A percentile compares a stretch with the other conserved stretches of the same genome.
Conservation (phyloP, 371 early-diverging fungal genomes). For the Mucor irregularis region DNA sequence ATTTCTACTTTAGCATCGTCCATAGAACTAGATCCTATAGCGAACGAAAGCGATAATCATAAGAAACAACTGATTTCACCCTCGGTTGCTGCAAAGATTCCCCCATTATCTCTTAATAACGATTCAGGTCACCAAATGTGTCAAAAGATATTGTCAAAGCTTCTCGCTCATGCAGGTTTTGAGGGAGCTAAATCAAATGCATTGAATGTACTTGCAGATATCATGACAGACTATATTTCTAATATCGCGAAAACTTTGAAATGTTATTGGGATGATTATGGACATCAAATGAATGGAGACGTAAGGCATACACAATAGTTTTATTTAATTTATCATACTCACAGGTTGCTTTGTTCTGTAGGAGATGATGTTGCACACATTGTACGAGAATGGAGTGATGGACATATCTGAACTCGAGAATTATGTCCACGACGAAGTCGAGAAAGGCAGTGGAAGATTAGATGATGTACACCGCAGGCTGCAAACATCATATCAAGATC, state of each 20-base stretch:
- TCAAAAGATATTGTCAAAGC: constrained; percentile 61
- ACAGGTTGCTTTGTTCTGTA: constrained; percentile 16
- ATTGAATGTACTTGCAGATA: constrained; percentile 75
- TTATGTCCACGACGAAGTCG: constrained; percentile 79
- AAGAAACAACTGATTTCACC: neutral
- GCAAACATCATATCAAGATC: constrained; percentile 64
- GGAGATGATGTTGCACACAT: constrained; percentile 82
- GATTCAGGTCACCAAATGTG: constrained; percentile 63
- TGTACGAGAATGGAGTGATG: constrained; percentile 81
- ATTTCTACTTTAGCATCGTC: constrained; percentile 33
- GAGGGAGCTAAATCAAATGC: constrained; percentile 73
- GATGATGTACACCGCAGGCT: constrained; percentile 75
- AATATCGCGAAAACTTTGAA: constrained; percentile 85
- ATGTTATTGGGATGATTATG: constrained; percentile 77
- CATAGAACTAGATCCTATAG: constrained; percentile 14
- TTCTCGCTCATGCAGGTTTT: constrained; percentile 89
- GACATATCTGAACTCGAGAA: constrained; percentile 66
- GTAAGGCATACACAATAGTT: constrained; percentile 38
- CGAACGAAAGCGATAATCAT: neutral
- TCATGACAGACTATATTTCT: constrained; percentile 72
- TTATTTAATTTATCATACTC: neutral
- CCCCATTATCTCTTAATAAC: constrained; percentile 60
- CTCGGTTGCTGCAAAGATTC: constrained; percentile 20
- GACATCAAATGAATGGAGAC: constrained; percentile 71
- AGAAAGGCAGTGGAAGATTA: constrained; percentile 68